phyloP scores from a whole-genome alignment of 192 early-diverging fungal genomes.

The Thamnidium elegans region DNA sequence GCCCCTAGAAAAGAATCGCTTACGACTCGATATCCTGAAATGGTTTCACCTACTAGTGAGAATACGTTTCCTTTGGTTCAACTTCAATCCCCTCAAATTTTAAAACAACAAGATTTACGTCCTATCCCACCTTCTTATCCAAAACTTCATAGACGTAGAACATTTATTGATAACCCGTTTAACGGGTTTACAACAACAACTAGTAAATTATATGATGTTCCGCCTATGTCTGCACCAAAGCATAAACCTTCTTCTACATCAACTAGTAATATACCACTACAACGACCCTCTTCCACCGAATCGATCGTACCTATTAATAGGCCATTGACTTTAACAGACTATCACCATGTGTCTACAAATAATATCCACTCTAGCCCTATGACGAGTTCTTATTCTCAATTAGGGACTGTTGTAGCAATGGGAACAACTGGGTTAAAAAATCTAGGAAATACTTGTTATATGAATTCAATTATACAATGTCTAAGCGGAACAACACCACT shows the following conservation, averaged over 20 bases:
- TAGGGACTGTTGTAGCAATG: slow-evolving; percentile 45
- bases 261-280: too few relatives aligned
- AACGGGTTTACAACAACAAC: slow-evolving; percentile 44
- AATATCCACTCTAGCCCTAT: slow-evolving; percentile 4
- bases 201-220: slow-evolving; percentile 31
- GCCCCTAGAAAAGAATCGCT: slow-evolving; percentile 19
- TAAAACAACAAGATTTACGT: not conserved
- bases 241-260: too few relatives aligned
- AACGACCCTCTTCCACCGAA: too few relatives aligned
- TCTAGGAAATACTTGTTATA: slow-evolving; percentile 83
- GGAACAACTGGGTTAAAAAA: slow-evolving; percentile 75
- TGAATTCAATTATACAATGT: slow-evolving; percentile 83
- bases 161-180: slow-evolving; percentile 58
- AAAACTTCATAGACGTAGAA: slow-evolving; percentile 41
- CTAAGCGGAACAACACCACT: slow-evolving; percentile 69
- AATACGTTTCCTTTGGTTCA: too few relatives aligned
- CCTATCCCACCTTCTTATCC: slow-evolving; percentile 6
- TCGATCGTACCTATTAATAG: too few relatives aligned
- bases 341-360: slow-evolving; percentile 11
- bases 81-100: not conserved
- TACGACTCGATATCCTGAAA: slow-evolving; percentile 4
- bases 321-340: not conserved
- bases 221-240: slow-evolving; percentile 3
- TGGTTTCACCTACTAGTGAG: not conserved
- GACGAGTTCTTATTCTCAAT: slow-evolving; percentile 33